Evolutionary conservation across 306 rosid genomes (phyloP).

Genomic region (Inga leiocalycina): DNA sequence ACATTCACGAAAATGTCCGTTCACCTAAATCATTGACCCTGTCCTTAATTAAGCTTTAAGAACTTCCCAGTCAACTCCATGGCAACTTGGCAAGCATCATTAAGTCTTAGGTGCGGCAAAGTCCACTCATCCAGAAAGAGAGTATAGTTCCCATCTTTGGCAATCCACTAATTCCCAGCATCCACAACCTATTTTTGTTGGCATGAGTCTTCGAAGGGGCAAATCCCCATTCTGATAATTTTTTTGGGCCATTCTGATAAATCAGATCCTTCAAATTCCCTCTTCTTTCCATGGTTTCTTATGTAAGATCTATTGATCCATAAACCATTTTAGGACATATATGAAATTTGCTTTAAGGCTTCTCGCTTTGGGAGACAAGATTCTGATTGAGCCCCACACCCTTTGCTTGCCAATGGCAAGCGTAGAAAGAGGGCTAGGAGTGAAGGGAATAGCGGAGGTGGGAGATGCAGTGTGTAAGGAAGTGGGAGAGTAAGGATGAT

Average conservation of each 20-base stretch:
- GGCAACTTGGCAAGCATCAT: background rate
- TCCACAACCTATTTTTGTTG: background rate
- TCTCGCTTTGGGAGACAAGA: background rate
- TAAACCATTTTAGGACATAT: background rate
- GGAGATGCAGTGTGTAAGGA: background rate
- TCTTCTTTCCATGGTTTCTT: background rate
- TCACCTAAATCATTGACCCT: background rate
- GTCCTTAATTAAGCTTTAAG: background rate
- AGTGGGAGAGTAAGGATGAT: background rate
- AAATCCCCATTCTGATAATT: background rate
- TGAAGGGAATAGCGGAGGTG: background rate
- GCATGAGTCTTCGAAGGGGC: background rate
- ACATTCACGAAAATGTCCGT: background rate
- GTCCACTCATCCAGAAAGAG: background rate
- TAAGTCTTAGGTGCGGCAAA: background rate
- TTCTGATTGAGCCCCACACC: background rate
- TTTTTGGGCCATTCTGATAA: background rate
- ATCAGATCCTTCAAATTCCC: background rate
- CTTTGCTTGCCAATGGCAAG: background rate
- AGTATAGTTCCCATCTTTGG: background rate
- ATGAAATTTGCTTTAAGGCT: background rate
- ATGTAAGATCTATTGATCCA: background rate
- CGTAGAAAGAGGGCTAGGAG: background rate
- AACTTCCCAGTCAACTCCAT: background rate
- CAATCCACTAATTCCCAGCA: background rate